A percentile compares a stretch with the other conserved stretches of the same genome.
These are phyloP conservation scores for Clavispora asparagi DNA, from an alignment of 805 yeast species.

Conservation along the genomic window DNA sequence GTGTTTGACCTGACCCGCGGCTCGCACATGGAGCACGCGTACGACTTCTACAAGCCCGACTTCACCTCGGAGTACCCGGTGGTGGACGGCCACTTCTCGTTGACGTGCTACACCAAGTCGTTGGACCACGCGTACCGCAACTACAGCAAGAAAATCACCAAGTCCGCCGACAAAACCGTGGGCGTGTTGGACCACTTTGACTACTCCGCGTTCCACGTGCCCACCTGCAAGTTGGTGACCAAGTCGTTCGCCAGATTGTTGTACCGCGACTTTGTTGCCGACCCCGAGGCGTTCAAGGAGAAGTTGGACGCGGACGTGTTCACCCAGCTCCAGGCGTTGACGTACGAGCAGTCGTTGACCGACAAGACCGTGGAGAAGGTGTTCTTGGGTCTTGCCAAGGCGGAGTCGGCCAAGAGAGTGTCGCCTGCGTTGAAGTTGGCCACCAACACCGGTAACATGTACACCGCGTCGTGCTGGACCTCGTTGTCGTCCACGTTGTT, in stretches of 20 bases:
- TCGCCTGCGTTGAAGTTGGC: conserved; percentile 79
- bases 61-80: conserved; percentile 94
- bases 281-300: conserved; percentile 53
- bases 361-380: conserved; percentile 83
- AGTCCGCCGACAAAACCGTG: conserved; percentile 44
- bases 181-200: conserved; percentile 72
- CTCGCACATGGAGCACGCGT: conserved; percentile 91
- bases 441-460: conserved; percentile 97
- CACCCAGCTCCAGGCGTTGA: conserved; percentile 44
- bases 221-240: conserved; percentile 91
- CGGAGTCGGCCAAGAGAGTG: conserved; percentile 60
- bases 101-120: conserved; percentile 91
- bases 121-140: conserved; percentile 79
- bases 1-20: conserved; percentile 89
- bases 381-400: conserved; percentile 74
- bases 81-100: conserved; percentile 95
- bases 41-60: conserved; percentile 98
- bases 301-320: conserved; percentile 46
- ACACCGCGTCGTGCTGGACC: conserved; percentile 90
- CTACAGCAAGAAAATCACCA: conserved; percentile 67
- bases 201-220: conserved; percentile 95
- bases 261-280: conserved; percentile 78
- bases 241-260: conserved; percentile 90
- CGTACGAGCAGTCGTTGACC: conserved; percentile 72
- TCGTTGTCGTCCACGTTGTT: conserved; percentile 77